Percentiles rank a stretch among this genome's conserved stretches.
Evolutionary conservation across 257 asterid genomes (phyloP).

Genomic region (Gardenia jasminoides): DNA sequence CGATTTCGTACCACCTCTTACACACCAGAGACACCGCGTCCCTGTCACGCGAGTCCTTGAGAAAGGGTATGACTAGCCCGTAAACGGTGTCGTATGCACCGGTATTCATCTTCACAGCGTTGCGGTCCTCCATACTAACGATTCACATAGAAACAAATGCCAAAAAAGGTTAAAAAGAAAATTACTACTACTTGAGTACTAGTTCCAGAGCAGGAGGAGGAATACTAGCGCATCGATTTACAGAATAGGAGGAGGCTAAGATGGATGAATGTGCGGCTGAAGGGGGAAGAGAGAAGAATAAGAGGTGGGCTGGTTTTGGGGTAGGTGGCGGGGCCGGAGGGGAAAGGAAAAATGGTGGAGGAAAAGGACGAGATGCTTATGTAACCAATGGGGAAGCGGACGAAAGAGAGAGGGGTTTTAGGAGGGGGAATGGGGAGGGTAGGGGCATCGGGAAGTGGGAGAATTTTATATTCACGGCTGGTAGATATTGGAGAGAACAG

Average conservation of each 20-base stretch:
- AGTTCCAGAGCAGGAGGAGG: neutral
- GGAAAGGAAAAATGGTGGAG: neutral
- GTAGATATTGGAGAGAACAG: no score
- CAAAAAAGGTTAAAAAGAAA: neutral
- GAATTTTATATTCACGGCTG: neutral
- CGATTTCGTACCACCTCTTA: conserved; percentile 60
- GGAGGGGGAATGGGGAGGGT: neutral
- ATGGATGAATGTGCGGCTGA: neutral
- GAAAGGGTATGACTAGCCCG: conserved; percentile 69
- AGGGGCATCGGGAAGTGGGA: neutral
- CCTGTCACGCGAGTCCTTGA: conserved; percentile 66
- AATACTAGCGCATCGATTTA: neutral
- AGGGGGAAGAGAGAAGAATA: neutral
- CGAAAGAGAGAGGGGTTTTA: neutral
- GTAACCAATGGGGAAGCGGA: neutral
- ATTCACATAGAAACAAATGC: neutral
- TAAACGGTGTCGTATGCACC: no score
- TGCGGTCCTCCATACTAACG: conserved; percentile 9
- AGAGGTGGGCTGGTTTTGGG: neutral
- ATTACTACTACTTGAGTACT: neutral
- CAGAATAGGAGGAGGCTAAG: neutral
- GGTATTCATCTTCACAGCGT: neutral
- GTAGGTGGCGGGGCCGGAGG: neutral
- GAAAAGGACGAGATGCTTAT: no score
- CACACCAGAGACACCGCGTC: conserved; percentile 60